These are phyloP conservation scores for Hypsizygus ulmarius DNA, from an alignment of 1,284 basidiomycete species.

Conservation along the genomic window DNA sequence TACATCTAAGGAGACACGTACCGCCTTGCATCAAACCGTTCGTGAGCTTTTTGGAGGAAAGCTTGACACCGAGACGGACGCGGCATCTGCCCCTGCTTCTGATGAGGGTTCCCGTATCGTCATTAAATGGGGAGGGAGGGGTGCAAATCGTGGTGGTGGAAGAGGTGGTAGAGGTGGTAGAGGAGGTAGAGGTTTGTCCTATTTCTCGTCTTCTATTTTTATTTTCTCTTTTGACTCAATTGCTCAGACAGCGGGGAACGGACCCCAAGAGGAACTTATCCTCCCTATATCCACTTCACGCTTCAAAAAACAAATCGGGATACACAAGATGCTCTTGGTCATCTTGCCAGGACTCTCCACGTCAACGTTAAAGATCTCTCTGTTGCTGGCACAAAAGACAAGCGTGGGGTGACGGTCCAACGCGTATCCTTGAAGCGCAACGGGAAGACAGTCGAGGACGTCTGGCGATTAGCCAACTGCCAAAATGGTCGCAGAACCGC, in stretches of 20 bases:
- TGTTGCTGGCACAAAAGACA: constrained; percentile 97
- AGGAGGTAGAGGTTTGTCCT: constrained; percentile 29
- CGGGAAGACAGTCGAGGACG: constrained; percentile 76
- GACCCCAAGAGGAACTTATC: constrained; percentile 60
- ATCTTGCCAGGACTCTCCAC: constrained; percentile 77
- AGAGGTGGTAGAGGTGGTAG: constrained; percentile 38
- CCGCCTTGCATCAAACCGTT: constrained; percentile 78
- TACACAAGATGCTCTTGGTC: constrained; percentile 88
- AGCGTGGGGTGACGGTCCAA: constrained; percentile 94
- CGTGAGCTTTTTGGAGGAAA: constrained; percentile 82
- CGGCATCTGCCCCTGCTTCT: constrained; percentile 39
- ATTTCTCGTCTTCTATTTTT: not conserved
- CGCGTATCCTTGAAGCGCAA: constrained; percentile 83
- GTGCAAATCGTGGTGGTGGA: constrained; percentile 41
- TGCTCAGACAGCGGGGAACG: constrained; percentile 31
- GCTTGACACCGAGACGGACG: constrained; percentile 80
- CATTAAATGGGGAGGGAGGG: constrained; percentile 68
- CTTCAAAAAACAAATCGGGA: constrained; percentile 98
- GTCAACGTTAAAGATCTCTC: constrained; percentile 77
- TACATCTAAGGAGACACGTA: constrained; percentile 76
- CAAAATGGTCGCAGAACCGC: constrained; percentile 56
- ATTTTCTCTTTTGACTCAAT: constrained; percentile 3
- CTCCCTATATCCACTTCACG: constrained; percentile 94
- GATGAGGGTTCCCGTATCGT: constrained; percentile 69
- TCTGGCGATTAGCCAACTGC: constrained; percentile 81